Evolutionary conservation across 305 asterid species (phyloP).

Genomic region (Rubia tinctorum): DNA sequence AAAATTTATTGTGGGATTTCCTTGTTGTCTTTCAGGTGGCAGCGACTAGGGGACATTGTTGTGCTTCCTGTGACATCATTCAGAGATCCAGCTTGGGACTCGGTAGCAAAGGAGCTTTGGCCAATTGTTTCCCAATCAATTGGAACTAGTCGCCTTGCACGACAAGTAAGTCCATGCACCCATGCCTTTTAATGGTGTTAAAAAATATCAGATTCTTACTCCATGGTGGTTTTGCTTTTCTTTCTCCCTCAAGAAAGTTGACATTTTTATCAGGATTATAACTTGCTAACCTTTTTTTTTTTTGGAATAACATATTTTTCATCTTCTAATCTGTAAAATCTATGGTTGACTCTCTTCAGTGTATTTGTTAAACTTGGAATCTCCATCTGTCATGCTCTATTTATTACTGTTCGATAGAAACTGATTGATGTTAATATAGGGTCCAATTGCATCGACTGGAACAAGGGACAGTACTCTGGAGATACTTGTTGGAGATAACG

Average conservation of each 20-base stretch:
- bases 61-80: slow-evolving; percentile 85
- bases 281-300: background rate
- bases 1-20: slow-evolving; percentile 12
- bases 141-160: slow-evolving; percentile 82
- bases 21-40: slow-evolving; percentile 65
- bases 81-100: slow-evolving; percentile 70
- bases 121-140: slow-evolving; percentile 71
- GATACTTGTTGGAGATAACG: slow-evolving; percentile 78
- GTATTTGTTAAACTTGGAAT: background rate
- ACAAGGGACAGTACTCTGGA: slow-evolving; percentile 94
- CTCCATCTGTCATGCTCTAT: background rate
- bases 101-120: slow-evolving; percentile 76
- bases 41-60: slow-evolving; percentile 78
- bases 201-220: slow-evolving; percentile 1
- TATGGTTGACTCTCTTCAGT: background rate
- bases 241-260: background rate
- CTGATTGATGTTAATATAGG: slow-evolving; percentile 34
- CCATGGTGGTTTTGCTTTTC: background rate
- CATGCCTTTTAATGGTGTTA: background rate
- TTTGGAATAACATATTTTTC: background rate
- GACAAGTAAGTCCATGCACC: slow-evolving; percentile 58
- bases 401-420: background rate
- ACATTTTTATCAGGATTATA: background rate
- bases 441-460: slow-evolving; percentile 70
- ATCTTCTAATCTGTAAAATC: background rate